phyloP scores from a whole-genome alignment of 768 basidiomycete genomes.

The Nidularia sp. region DNA sequence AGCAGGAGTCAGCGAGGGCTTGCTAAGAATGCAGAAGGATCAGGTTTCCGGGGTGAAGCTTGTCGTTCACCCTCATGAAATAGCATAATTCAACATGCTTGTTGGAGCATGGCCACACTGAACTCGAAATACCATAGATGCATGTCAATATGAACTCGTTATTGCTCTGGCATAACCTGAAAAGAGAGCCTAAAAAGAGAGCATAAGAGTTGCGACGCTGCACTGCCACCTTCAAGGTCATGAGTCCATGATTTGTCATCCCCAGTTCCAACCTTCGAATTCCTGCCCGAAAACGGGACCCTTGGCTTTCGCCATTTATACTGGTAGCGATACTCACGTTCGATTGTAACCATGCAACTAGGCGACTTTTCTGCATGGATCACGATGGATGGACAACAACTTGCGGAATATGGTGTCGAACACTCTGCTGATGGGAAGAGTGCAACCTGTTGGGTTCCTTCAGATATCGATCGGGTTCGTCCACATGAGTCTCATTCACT shows the following conservation, averaged over 20 bases:
- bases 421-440: background rate
- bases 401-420: background rate
- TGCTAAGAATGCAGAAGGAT: constrained; percentile 33
- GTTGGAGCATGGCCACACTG: too few species aligned
- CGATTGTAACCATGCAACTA: background rate
- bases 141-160: too few species aligned
- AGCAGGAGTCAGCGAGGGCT: constrained; percentile 33
- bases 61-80: constrained; percentile 24
- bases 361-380: background rate
- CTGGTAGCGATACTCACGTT: too few species aligned
- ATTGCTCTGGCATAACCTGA: too few species aligned
- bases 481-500: background rate
- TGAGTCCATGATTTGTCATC: too few species aligned
- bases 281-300: too few species aligned
- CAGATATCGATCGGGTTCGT: background rate
- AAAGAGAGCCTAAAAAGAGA: too few species aligned
- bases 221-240: too few species aligned
- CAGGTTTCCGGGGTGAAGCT: constrained; percentile 39
- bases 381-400: background rate
- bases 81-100: background rate
- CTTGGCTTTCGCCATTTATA: too few species aligned
- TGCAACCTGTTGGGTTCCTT: background rate
- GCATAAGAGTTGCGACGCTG: too few species aligned
- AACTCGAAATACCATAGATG: too few species aligned
- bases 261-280: too few species aligned